phyloP scores from a whole-genome alignment of 176 grass and related monocot genomes.

The Aechmea fasciata region DNA sequence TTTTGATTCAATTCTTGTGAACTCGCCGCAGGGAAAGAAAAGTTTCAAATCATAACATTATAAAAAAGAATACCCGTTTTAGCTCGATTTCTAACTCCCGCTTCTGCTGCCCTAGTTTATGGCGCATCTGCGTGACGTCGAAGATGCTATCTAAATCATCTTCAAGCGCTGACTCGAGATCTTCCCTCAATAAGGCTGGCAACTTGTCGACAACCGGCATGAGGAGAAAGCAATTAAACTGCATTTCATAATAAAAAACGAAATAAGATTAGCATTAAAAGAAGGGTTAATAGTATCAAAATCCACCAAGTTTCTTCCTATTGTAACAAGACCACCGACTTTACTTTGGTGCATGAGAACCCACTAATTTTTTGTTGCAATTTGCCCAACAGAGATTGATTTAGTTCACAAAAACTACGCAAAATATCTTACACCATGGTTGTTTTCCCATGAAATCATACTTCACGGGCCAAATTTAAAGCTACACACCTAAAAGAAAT shows the following conservation, averaged over 20 bases:
- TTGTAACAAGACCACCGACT: no score
- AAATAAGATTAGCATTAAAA: background rate
- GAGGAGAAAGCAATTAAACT: conserved; percentile 98
- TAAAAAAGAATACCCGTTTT: conserved; percentile 40
- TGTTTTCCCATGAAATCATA: no score
- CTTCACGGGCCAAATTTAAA: no score
- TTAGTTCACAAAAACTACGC: no score
- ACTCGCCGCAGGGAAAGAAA: background rate
- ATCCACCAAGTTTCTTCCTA: no score
- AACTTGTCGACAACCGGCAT: conserved; percentile 93
- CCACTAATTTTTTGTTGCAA: no score
- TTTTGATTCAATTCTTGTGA: conserved; percentile 5
- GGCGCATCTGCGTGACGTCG: conserved; percentile 51
- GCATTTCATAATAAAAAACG: conserved; percentile 19
- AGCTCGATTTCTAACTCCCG: conserved; percentile 61
- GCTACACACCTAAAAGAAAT: no score
- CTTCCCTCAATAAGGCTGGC: conserved; percentile 69
- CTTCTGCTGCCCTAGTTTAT: conserved; percentile 52
- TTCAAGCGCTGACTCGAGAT: conserved; percentile 66
- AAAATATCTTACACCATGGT: no score
- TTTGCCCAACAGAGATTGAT: no score
- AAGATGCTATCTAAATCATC: conserved; percentile 69
- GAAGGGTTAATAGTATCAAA: background rate
- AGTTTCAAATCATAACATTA: conserved; percentile 1
- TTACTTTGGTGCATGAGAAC: no score